Evolutionary conservation across 2,329 filamentous ascomycete genomes (phyloP).

Genomic region (Rhynchosporium secalis): DNA sequence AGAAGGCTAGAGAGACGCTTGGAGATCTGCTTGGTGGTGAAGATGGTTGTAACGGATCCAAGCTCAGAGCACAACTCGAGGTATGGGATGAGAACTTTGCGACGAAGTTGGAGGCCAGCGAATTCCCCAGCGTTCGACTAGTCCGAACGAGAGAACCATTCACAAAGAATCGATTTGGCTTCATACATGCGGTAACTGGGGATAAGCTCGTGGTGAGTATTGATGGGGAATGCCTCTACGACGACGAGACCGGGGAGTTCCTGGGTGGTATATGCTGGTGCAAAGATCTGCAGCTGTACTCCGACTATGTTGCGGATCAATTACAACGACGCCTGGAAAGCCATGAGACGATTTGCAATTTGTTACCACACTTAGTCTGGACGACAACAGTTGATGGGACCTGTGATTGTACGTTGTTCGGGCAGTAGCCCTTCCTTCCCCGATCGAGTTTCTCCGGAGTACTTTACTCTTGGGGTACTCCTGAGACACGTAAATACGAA

Average conservation of each 20-base stretch:
- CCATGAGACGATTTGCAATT: conserved; percentile 32
- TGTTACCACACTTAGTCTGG: conserved; percentile 34
- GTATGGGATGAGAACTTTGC: conserved; percentile 30
- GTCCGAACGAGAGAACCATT: conserved; percentile 19
- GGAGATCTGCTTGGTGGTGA: conserved; percentile 27
- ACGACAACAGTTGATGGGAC: conserved; percentile 25
- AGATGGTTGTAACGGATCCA: conserved; percentile 20
- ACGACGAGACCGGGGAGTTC: conserved; percentile 31
- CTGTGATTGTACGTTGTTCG: conserved; percentile 18
- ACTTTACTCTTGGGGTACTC: no score
- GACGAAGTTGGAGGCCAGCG: conserved; percentile 14
- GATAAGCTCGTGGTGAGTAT: conserved; percentile 23
- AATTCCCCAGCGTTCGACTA: conserved; percentile 26
- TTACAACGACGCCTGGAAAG: conserved; percentile 24
- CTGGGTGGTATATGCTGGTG: conserved; percentile 34
- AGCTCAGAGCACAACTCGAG: conserved; percentile 18
- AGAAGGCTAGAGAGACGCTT: conserved; percentile 22
- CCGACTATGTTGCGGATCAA: conserved; percentile 21
- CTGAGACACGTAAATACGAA: no score
- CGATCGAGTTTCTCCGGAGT: no score
- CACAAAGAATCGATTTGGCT: conserved; percentile 26
- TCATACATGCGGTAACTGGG: conserved; percentile 23
- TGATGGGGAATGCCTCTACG: conserved; percentile 33
- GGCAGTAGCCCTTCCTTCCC: no score
- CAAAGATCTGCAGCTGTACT: conserved; percentile 28